A percentile compares a stretch with the other conserved stretches of the same genome.
Conservation (phyloP, 2,329 filamentous ascomycete genomes). For the Colletotrichum kahawae region DNA sequence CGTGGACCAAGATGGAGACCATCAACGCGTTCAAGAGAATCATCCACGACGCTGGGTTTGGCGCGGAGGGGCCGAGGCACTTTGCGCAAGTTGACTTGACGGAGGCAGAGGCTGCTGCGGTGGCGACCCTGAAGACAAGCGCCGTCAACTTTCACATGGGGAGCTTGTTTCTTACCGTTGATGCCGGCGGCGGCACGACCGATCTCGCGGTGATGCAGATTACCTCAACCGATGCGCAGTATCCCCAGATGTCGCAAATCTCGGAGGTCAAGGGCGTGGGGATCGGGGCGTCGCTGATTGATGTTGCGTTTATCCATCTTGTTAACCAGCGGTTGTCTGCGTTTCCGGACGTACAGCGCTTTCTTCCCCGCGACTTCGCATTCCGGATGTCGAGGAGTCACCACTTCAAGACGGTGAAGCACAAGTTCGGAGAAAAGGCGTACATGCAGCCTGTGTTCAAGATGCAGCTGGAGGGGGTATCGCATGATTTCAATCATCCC, state of each 20-base stretch:
- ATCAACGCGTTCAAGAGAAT: conserved; percentile 56
- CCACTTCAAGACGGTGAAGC: conserved; percentile 41
- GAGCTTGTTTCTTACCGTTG: conserved; percentile 47
- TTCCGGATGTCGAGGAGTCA: conserved; percentile 41
- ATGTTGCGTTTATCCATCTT: conserved; percentile 44
- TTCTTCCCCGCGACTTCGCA: conserved; percentile 41
- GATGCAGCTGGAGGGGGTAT: conserved; percentile 47
- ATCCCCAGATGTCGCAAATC: conserved; percentile 37
- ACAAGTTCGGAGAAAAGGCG: conserved; percentile 49
- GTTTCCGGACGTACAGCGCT: conserved; percentile 36
- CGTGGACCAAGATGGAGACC: conserved; percentile 54
- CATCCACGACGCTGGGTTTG: conserved; percentile 54
- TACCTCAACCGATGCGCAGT: conserved; percentile 29
- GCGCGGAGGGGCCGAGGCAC: conserved; percentile 41
- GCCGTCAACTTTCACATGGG: conserved; percentile 40
- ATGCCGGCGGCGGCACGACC: conserved; percentile 52
- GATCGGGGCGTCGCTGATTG: conserved; percentile 51
- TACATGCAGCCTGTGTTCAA: conserved; percentile 45
- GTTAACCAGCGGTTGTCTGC: conserved; percentile 40
- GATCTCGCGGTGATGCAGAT: conserved; percentile 50
- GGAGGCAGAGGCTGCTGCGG: conserved; percentile 53
- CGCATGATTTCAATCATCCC: conserved; percentile 41
- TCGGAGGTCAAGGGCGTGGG: conserved; percentile 48
- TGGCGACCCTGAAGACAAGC: conserved; percentile 49
- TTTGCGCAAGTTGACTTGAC: conserved; percentile 48